Base-by-base conservation (phyloP, 1,284 basidiomycete genomes). In the Ceratorhiza oryzae-sativae region DNA sequence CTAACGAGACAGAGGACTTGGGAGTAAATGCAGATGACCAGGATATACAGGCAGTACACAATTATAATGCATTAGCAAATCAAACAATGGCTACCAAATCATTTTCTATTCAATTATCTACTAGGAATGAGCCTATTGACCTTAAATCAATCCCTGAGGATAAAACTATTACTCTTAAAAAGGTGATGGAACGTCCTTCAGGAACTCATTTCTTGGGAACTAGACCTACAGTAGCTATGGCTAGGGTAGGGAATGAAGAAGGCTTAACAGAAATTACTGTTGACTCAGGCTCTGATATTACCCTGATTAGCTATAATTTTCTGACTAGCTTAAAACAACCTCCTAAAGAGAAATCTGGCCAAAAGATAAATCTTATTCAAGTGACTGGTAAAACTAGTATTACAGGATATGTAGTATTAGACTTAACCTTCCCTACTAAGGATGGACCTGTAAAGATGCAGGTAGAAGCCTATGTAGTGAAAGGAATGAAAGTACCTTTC, bases 381-480 rank as follows among this genome's bases (percentile, higher is more conserved):
- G 73, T 81, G 1, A 80, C 80, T 0, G 79, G 79, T 5, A 75
- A 71, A 2, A 63, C 76, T 23, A 73, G 60, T 0, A 80, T 80
- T 10, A 75, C 74, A 18, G 77, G 78, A 1, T 81, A 75, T 65
- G 76, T 80, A 0, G 73, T 61, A 10, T n/a, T 80, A 0, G 71
- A 77, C 23, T 12, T 81, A 3, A 74, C 53, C 41, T 79, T 79
- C 62, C 32, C 77, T 9, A 79, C 78, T 9, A 15, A 51, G 1
- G 23, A 77, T 6, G 78, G 79, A 13, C 72, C 76, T 1, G 77
- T 80, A 0, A 71, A 76, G 51, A 58, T 80, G 1, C 55, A 59
- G 10, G 75, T 80, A 0, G 79, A 81, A 63, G 80, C 79, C 0
- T 80, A 80, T 63, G 76, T 80, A 0, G 78, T 76, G 9, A 73